These are phyloP conservation scores for Sporothrix pseudoabietina DNA, from an alignment of 2,329 filamentous ascomycete species.

Conservation along the genomic window DNA sequence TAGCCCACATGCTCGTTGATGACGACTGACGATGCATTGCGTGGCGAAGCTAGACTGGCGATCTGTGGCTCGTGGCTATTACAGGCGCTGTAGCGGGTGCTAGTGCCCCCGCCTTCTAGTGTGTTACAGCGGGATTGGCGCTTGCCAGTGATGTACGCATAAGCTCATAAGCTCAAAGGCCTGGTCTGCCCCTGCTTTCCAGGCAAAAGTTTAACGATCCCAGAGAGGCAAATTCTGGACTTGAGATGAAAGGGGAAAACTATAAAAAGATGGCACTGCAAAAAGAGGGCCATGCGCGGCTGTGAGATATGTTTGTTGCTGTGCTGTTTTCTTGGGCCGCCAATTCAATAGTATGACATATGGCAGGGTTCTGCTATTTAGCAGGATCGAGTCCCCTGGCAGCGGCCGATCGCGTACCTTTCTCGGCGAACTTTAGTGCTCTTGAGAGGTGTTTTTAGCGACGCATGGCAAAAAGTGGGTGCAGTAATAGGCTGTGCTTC, in stretches of 20 bases:
- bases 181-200: neutral
- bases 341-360: neutral
- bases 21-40: slow-evolving; percentile 18
- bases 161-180: too few species aligned
- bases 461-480: neutral
- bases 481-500: slow-evolving; percentile 13
- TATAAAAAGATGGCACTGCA: neutral
- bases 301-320: neutral
- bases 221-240: neutral
- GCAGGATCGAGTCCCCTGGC: neutral
- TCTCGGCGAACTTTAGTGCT: neutral
- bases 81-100: neutral
- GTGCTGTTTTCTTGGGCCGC: neutral
- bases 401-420: slow-evolving; percentile 2
- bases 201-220: slow-evolving; percentile 8
- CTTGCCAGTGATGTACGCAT: neutral
- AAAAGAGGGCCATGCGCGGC: slow-evolving; percentile 5
- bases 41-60: slow-evolving; percentile 18
- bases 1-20: slow-evolving; percentile 17
- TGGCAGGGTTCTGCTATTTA: neutral
- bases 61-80: neutral
- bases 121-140: slow-evolving; percentile 1
- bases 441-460: neutral
- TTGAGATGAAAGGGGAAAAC: neutral
- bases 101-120: neutral